Base-by-base conservation (phyloP, 2,329 filamentous ascomycete genomes). In the Anthostomella pinea region DNA sequence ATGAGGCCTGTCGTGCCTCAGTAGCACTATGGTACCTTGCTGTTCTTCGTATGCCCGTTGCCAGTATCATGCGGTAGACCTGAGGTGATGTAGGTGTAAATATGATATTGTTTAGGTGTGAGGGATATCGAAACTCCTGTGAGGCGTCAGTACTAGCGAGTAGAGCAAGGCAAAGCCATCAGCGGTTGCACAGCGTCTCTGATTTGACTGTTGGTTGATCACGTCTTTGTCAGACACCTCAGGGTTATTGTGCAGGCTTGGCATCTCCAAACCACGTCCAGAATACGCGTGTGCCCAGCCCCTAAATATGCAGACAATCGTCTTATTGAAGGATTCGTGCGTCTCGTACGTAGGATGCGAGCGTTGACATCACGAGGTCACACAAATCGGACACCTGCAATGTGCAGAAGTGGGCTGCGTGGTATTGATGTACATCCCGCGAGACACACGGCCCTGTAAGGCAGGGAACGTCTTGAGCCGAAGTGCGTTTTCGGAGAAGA, bases 321-420 rank as follows among this genome's bases (percentile, higher is more conserved):
- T 19, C 26, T 39, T 37, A 33, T 48, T 39, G 40, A 28, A 35
- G 17, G 15, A 27, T 27, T 27, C 17, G 46, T 35, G 42, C 41
- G 35, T 39, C 44, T 40, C 28, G 40, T 35, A 36, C 35, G 34
- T 43, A 26, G 30, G 20, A 33, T 44, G 41, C 32, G 40, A 49
- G 48, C 35, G 30, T 50, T 53, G 52, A 55, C 51, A 54, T 52
- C 56, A 54, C 47, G 40, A 41, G 39, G 52, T 47, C 33, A 49
- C 42, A 52, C 49, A 28, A 49, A 40, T 43, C 41, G 51, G 49
- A 43, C 43, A 44, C 45, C 39, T 35, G 41, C 45, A 49, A 52
- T 42, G 48, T 35, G 26, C 29, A 46, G 33, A 33, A 43, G 32
- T 35, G 15, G 32, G 33, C 32, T 41, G 38, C 30, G 29, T 39